Conservation (phyloP, 177 flowering plant species). For the Vitis hybrid region DNA sequence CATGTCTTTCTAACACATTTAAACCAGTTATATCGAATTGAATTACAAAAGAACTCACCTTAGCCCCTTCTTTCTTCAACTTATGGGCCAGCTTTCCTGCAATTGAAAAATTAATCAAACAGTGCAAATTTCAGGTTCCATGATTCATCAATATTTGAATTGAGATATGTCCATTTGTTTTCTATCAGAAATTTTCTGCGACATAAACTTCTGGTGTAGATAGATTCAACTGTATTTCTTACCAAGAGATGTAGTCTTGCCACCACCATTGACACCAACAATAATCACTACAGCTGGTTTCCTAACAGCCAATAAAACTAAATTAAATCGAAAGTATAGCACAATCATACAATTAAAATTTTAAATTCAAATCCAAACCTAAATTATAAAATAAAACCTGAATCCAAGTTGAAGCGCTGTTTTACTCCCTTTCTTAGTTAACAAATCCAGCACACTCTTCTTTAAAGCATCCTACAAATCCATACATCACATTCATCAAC, state of each 20-base stretch:
- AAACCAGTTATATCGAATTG: background rate
- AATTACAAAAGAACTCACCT: constrained; percentile 42
- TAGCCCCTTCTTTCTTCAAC: constrained; percentile 84
- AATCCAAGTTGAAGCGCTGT: constrained; percentile 86
- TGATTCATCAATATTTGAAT: background rate
- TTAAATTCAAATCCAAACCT: background rate
- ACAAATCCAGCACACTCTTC: constrained; percentile 71
- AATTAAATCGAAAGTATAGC: background rate
- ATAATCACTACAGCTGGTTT: constrained; percentile 92
- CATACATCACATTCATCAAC: background rate
- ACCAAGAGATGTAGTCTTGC: constrained; percentile 98
- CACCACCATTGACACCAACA: constrained; percentile 99
- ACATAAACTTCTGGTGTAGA: too few relatives aligned
- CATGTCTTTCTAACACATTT: background rate
- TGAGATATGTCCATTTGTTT: background rate
- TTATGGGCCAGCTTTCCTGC: constrained; percentile 92
- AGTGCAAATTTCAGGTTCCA: background rate
- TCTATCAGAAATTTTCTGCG: too few relatives aligned
- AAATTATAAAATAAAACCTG: constrained; percentile 42
- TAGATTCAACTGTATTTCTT: constrained; percentile 17
- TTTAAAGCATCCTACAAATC: constrained; percentile 74
- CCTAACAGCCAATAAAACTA: constrained; percentile 31
- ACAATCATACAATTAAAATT: background rate
- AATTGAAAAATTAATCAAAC: constrained; percentile 9
- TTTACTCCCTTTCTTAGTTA: constrained; percentile 66